Base-by-base conservation (phyloP, 495 filamentous ascomycete species). In the Aspergillus nanangensis region DNA sequence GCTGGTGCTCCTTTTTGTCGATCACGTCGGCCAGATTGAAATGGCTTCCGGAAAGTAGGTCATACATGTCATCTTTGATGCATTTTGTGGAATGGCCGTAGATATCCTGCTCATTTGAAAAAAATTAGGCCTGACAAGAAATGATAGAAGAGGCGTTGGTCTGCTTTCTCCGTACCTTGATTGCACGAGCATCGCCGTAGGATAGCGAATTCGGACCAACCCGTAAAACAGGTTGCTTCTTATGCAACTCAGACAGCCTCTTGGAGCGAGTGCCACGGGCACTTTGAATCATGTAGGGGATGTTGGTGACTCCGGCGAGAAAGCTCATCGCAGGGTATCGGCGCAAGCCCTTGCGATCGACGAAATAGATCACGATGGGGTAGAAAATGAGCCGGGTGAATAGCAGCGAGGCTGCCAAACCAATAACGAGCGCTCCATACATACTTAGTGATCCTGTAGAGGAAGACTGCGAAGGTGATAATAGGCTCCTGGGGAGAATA, bases 181-280 rank as follows among this genome's bases (percentile, higher is more conserved):
- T 74, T 5, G 74, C 75, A 8, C 11, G 33, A 20, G 11, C 52
- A 29, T 51, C 59, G 7, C 50, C 47, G 47, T 57, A 76, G 0
- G 74, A 76, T 0, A 79, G 56, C 7, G 58, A 47, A 38, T 77
- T 79, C 3, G 74, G 74, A 2, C 69, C 71, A 29, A 65, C 68
- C 2, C 75, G 67, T 15, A 78, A 40, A 17, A 77, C 58, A 5
- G 72, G 67, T 22, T 60, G 45, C n/a, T 55, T 52, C 38, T 62
- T 55, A 46, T 76, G 72, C 5, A 62, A 57, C 41, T 69, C 61
- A 14, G 56, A 33, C 0, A 72, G 55, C 10, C 43, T 29, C 11
- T 51, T 39, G 8, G 67, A 72, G 21, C 70, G 67, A 24, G 60
- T 60, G 10, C 63, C 63, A 11, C 56, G 48, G 25, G 63, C 44